Evolutionary conservation across 495 filamentous ascomycete species (phyloP).

Genomic region (Penicillium mononematosum): DNA sequence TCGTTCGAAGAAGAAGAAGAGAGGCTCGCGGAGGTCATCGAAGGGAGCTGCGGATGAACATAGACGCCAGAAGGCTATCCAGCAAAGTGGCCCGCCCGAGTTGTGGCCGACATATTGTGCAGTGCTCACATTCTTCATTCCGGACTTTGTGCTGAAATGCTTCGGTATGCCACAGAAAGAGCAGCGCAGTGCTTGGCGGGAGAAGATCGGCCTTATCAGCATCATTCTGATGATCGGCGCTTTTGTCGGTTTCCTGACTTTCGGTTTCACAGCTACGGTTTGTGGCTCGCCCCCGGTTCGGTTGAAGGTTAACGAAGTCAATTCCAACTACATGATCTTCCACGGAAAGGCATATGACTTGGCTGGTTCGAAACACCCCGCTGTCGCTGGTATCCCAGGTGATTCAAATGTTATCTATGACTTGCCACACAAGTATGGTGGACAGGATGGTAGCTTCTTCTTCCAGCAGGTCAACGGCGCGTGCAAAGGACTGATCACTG

Average conservation of each 20-base stretch:
- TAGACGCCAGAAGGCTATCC: conserved; percentile 60
- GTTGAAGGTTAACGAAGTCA: conserved; percentile 78
- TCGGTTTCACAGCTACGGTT: conserved; percentile 89
- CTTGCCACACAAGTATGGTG: conserved; percentile 73
- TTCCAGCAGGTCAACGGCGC: conserved; percentile 99
- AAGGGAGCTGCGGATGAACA: conserved; percentile 57
- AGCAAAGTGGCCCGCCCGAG: conserved; percentile 75
- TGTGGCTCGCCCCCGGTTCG: conserved; percentile 68
- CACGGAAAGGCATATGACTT: conserved; percentile 89
- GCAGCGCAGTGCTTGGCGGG: conserved; percentile 92
- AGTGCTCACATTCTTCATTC: conserved; percentile 91
- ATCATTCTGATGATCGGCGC: conserved; percentile 85
- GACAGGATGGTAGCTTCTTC: conserved; percentile 89
- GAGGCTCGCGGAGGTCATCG: conserved; percentile 50
- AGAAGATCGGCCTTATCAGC: conserved; percentile 97
- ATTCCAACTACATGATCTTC: conserved; percentile 86
- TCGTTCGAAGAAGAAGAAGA: conserved; percentile 47
- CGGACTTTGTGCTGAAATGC: conserved; percentile 77
- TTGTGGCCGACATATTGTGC: conserved; percentile 95
- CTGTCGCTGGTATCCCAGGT: conserved; percentile 70
- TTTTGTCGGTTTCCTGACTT: conserved; percentile 93
- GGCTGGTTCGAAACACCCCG: conserved; percentile 67
- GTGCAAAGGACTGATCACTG: conserved; percentile 88
- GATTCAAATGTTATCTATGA: conserved; percentile 80
- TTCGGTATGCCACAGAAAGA: conserved; percentile 85